Evolutionary conservation across 495 filamentous ascomycete species (phyloP), one percentile per base, ranked within the genome.

Genomic region (Penicillium steckii): DNA sequence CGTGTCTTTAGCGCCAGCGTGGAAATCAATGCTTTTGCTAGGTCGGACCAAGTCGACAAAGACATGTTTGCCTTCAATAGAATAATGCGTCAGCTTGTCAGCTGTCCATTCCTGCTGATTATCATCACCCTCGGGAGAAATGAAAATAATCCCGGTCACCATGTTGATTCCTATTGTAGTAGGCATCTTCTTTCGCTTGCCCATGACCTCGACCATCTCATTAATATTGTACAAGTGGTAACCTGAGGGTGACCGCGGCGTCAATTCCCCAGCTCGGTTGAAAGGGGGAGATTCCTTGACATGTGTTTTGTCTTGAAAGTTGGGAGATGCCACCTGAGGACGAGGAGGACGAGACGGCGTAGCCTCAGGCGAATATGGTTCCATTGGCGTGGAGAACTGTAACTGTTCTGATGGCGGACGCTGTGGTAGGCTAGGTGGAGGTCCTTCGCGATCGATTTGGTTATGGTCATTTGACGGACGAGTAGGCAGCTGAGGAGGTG

Each of bases 181-280:
- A 3, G 95, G 91, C 81, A 96, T 90, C 74, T 99, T 99, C 78
- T 96, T 96, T 62, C 88, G 88, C 74, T 93, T 95, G 48, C 91
- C 91, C 85, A 95, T 90, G 13, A 90, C 83, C 24, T 91, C 91
- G 2, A 95, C 84, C 84, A 96, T 95, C 68, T 99, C 95, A 68
- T 90, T 93, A 68, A 99, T 89, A 61, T 93, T 95, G 70, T 96
- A 97, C 61, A 97, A 78, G 61, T 92, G 90, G 64, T 89, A 97
- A 18, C 89, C 89, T 9, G 87, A 88, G 4, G 86, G 87, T 13
- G 83, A 86, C 2, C 79, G 77, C 29, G 74, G 70, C 22, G 68
- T 68, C 21, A 69, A 56, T 45, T 74, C 66, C 17, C 76, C 66
- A 18, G 75, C 76, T 29, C 83, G 69, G 46, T 79, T 84, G 50